Conservation (phyloP, 2,329 filamentous ascomycete genomes). For the Colletotrichum sp. region DNA sequence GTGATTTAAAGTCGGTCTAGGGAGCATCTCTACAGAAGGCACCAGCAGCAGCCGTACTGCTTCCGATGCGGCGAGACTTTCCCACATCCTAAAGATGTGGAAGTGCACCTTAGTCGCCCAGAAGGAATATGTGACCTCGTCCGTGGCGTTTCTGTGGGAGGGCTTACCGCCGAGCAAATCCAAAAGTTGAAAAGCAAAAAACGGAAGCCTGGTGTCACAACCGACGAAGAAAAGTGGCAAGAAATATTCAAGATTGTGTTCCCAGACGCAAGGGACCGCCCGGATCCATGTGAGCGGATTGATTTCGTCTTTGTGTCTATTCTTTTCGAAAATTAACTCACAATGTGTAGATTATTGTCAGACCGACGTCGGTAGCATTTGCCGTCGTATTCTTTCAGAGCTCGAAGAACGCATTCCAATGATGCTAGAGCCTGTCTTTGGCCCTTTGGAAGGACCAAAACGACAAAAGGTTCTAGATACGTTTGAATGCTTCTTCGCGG, state of each 20-base stretch:
- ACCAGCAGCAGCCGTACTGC: not conserved
- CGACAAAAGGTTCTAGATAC: too few species aligned
- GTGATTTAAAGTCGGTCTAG: fast-evolving
- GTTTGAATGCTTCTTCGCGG: too few species aligned
- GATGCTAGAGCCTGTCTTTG: too few species aligned
- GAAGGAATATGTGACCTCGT: not conserved
- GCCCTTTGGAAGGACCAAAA: fast-evolving
- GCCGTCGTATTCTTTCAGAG: fast-evolving
- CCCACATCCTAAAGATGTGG: fast-evolving
- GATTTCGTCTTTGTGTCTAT: too few species aligned
- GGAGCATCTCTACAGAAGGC: not conserved
- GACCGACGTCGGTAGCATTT: too few species aligned
- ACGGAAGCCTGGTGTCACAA: too few species aligned
- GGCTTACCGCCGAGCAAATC: not conserved
- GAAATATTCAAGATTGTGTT: not conserved
- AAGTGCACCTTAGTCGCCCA: fast-evolving
- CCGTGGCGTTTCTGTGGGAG: not conserved
- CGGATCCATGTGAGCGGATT: not conserved
- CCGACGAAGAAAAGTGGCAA: not conserved
- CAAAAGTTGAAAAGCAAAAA: not conserved
- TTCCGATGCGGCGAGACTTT: not conserved
- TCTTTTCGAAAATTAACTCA: too few species aligned
- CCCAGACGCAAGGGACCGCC: fast-evolving
- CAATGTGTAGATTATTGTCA: too few species aligned
- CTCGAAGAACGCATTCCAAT: fast-evolving